Evolutionary conservation across 2,329 filamentous ascomycete genomes (phyloP).

Genomic region (Fusarium mangiferae): DNA sequence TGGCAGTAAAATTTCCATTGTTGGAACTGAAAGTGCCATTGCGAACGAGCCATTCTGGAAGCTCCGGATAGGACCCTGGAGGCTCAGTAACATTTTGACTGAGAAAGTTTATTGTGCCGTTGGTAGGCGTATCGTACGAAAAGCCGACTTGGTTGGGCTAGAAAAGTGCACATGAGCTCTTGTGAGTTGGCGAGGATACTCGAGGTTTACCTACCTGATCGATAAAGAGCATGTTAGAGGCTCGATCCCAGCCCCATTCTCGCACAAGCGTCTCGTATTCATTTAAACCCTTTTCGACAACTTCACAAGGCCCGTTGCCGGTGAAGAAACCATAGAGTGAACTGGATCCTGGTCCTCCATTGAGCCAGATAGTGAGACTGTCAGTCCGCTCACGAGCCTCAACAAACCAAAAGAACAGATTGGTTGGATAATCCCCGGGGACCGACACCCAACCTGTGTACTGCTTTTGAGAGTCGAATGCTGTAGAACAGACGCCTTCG

Average conservation of each 20-base stretch:
- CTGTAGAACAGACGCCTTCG: slow-evolving; percentile 70
- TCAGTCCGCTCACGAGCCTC: slow-evolving; percentile 56
- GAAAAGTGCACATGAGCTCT: slow-evolving; percentile 24
- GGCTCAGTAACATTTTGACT: slow-evolving; percentile 50
- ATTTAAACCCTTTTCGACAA: slow-evolving; percentile 59
- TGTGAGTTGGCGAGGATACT: neutral
- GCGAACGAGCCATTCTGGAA: slow-evolving; percentile 53
- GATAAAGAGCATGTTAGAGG: slow-evolving; percentile 66
- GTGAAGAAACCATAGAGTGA: slow-evolving; percentile 73
- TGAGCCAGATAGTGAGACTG: slow-evolving; percentile 69
- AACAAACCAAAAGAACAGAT: slow-evolving; percentile 64
- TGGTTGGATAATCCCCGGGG: slow-evolving; percentile 64
- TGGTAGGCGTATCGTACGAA: slow-evolving; percentile 72
- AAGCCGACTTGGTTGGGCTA: slow-evolving; percentile 77
- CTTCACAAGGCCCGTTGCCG: slow-evolving; percentile 66
- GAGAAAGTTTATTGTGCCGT: slow-evolving; percentile 66
- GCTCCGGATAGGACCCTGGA: slow-evolving; percentile 28
- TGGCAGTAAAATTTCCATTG: slow-evolving; percentile 59
- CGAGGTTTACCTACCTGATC: slow-evolving; percentile 57
- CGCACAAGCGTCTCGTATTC: slow-evolving; percentile 66
- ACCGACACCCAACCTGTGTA: slow-evolving; percentile 76
- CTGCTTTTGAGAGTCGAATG: slow-evolving; percentile 72
- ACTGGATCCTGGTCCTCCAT: slow-evolving; percentile 73
- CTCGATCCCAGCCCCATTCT: slow-evolving; percentile 73
- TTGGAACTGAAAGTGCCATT: slow-evolving; percentile 75